Conservation (phyloP, 371 early-diverging fungal species). For the Mortierella sp. region DNA sequence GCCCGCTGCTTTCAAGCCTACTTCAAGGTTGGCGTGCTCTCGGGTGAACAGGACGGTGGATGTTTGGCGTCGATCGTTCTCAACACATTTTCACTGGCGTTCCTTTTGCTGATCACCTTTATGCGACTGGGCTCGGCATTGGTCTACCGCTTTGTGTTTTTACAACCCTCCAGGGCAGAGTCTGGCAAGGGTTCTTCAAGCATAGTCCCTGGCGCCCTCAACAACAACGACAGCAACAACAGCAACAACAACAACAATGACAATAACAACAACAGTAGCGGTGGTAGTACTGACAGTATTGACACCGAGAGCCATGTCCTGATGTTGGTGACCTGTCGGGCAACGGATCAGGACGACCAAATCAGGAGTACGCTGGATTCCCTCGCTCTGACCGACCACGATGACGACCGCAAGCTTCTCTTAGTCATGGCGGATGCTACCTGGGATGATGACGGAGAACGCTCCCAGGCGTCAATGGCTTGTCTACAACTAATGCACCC, state of each 20-base stretch:
- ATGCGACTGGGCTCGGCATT: slow-evolving; percentile 84
- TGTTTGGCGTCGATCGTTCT: slow-evolving; percentile 73
- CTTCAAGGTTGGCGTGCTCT: slow-evolving; percentile 77
- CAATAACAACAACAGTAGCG: background rate
- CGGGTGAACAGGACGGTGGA: slow-evolving; percentile 74
- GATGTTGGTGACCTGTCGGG: slow-evolving; percentile 83
- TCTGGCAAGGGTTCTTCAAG: slow-evolving; percentile 42
- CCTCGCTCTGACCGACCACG: slow-evolving; percentile 62
- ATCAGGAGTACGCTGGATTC: slow-evolving; percentile 66
- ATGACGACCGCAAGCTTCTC: slow-evolving; percentile 64
- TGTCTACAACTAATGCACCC: slow-evolving; percentile 26
- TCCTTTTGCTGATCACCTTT: slow-evolving; percentile 69
- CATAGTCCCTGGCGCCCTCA: background rate
- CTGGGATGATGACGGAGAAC: slow-evolving; percentile 17
- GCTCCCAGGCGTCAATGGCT: slow-evolving; percentile 14
- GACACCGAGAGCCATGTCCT: slow-evolving; percentile 33
- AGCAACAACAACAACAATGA: background rate
- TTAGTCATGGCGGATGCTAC: slow-evolving; percentile 59
- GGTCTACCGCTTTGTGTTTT: slow-evolving; percentile 83
- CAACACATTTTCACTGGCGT: slow-evolving; percentile 60
- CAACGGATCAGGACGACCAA: slow-evolving; percentile 45
- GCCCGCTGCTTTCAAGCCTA: slow-evolving; percentile 66
- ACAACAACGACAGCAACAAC: background rate
- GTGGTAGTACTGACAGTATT: background rate
- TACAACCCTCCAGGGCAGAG: slow-evolving; percentile 71